Evolutionary conservation across 768 basidiomycete species (phyloP), one percentile per base, ranked within the genome.

Genomic region (Xerocomellus amylosporus): DNA sequence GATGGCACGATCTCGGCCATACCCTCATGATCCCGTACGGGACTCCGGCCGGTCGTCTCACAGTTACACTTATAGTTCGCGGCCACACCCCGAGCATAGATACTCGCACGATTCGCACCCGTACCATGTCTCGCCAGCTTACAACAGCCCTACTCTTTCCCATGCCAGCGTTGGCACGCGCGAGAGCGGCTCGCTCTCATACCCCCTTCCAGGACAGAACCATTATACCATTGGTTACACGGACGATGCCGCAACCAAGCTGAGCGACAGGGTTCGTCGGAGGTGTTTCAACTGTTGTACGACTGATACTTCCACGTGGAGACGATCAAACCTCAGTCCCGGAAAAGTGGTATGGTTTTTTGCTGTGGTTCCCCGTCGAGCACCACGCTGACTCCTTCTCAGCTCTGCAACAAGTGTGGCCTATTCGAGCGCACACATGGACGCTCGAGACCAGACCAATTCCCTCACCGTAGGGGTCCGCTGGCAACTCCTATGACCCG

Each of bases 241-340:
- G 1, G 87, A 89, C 68, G 89, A 91, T 60, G 89, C 89, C 0
- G 80, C 87, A 1, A 90, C 88, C 1, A 91, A 91, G 71, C 76
- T 90, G 52, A 86, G 82, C 64, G 87, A 90, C 65, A 79, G 87
- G 38, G 85, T 91, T 46, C 79, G 89, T 26, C 72, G 89, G 36
- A 75, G 88, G 44, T 91, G 89, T 70, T 90, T 87, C 79, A 91
- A 91, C 67, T 91, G 89, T 70, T 85, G 86, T 67, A 90, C 88
- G 24, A 90, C 89, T 14, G 89, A 91, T 58, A 90, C 90, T 31
- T 86, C 85, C 46, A 90, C 88, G 24, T 91, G 89, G 89, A 73
- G 89, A 34, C 73, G 89, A 55, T 84, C 82, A 15, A 89, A 87
- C 64, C 79, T 91, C 54, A 85, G 81, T 54, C 88, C 88, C 2